Base-by-base conservation (phyloP, 2,329 filamentous ascomycete genomes). In the Colletotrichum trifolii region DNA sequence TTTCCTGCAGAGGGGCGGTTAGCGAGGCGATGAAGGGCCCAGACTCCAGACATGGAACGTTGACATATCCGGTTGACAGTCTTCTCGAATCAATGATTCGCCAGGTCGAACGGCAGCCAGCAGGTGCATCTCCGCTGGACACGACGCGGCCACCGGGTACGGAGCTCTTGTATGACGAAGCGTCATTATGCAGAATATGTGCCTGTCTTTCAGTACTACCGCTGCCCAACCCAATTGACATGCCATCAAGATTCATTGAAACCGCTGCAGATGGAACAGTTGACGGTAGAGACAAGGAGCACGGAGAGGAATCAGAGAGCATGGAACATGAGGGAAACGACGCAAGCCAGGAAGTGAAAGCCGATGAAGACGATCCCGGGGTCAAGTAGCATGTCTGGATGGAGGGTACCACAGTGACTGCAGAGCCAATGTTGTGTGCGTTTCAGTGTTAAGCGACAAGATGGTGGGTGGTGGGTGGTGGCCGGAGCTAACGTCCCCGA, bases 331-430 rank as follows among this genome's bases (percentile, higher is more conserved):
- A 25, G 25, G 25, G 25, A 25, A 25, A 25, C 25, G 25, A 25
- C 3, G 25, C 1, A 1, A 25, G 25, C 25, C 4, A 5, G 25
- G 25, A 25, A 25, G 25, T 25, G 25, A 5, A 25, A 25, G 4
- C 1, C 25, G 25, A 25, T 5, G 25, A 36, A 9, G 36, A 50
- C n/a, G 48, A 50, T 17, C 12, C 48, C 35, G 9, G 33, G 48
- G n/a, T n/a, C 25, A 33, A 36, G 34, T 50, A 35, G 48, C 38
- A 50, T 10, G 13, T 50, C 35, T 50, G 48, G 48, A 50, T 50
- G 48, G 48, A 50, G n/a, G 48, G 48, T 33, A 50, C 48, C 48
- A 12, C 48, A 36, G 36, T 15, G n/a, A 6, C 48, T 10, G 34
- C 8, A 6, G 48, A 50, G 0, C 35, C 25, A 50, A 10, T 8